A percentile compares a stretch with the other conserved stretches of the same genome.
Conservation (phyloP, 371 early-diverging fungal species). For the Mucor lusitanicus region DNA sequence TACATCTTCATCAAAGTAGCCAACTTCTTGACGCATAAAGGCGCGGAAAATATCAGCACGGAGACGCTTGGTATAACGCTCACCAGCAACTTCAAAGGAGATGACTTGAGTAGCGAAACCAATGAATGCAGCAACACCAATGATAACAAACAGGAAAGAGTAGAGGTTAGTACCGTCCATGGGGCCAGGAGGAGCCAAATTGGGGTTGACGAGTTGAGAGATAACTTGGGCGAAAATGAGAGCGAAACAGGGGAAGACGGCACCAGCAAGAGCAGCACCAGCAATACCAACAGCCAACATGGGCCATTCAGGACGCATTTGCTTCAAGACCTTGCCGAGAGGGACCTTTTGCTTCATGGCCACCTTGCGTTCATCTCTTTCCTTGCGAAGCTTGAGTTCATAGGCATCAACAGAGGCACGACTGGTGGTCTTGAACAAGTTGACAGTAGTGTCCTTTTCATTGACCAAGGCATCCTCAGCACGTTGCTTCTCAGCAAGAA, state of each 20-base stretch:
- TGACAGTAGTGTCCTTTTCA: conserved; percentile 23
- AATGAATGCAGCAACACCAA: conserved; percentile 57
- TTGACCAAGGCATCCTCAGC: conserved; percentile 24
- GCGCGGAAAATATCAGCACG: conserved; percentile 61
- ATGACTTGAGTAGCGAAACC: conserved; percentile 40
- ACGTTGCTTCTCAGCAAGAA: conserved; percentile 12
- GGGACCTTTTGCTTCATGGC: conserved; percentile 54
- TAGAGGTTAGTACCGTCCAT: conserved; percentile 68
- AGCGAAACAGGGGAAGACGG: conserved; percentile 56
- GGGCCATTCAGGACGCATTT: conserved; percentile 44
- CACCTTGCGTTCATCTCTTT: conserved; percentile 44
- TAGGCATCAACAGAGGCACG: conserved; percentile 46
- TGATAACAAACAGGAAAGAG: conserved; percentile 74
- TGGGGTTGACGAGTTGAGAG: conserved; percentile 25
- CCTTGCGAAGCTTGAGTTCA: conserved; percentile 47
- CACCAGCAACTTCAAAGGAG: conserved; percentile 55
- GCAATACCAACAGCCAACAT: conserved; percentile 39
- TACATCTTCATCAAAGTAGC: conserved; percentile 79
- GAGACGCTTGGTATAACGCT: conserved; percentile 63
- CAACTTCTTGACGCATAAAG: conserved; percentile 81
- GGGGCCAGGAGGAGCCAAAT: conserved; percentile 29
- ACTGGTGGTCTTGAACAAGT: conserved; percentile 35
- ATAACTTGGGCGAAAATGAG: conserved; percentile 48
- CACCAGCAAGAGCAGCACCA: conserved; percentile 62
- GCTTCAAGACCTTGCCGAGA: conserved; percentile 35